phyloP scores from a whole-genome alignment of 768 basidiomycete species.

The Auriscalpium microsporum region DNA sequence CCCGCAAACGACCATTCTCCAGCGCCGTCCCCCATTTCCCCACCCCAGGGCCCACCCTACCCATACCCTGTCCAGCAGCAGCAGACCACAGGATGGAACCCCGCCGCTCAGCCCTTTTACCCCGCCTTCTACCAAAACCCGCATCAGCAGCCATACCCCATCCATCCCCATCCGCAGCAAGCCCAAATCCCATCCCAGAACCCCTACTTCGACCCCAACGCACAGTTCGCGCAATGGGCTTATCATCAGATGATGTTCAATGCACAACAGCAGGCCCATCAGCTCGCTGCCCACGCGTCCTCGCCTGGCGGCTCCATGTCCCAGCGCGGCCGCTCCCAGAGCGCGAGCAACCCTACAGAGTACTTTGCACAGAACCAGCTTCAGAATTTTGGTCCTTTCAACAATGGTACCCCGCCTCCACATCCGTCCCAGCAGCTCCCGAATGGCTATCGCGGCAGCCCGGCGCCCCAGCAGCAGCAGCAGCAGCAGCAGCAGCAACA shows the following conservation, averaged over 20 bases:
- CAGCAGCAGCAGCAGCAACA: slow-evolving; percentile 25
- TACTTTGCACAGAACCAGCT: slow-evolving; percentile 53
- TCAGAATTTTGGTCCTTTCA: slow-evolving; percentile 51
- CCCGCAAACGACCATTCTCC: slow-evolving; percentile 45
- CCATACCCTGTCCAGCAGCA: slow-evolving; percentile 68
- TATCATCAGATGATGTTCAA: slow-evolving; percentile 90
- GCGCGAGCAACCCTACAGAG: slow-evolving; percentile 35
- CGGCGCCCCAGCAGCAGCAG: slow-evolving; percentile 24
- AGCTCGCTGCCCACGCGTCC: slow-evolving; percentile 15
- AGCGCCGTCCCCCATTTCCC: slow-evolving; percentile 22
- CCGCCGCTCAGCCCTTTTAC: slow-evolving; percentile 66
- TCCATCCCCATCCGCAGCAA: slow-evolving; percentile 27
- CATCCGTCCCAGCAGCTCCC: slow-evolving; percentile 37
- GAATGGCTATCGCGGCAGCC: slow-evolving; percentile 28
- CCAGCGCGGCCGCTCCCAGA: slow-evolving; percentile 32
- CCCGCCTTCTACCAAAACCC: slow-evolving; percentile 71
- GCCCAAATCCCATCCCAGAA: slow-evolving; percentile 39
- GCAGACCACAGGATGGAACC: slow-evolving; percentile 57
- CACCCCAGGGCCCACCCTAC: slow-evolving; percentile 39
- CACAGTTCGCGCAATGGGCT: slow-evolving; percentile 77
- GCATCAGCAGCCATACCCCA: slow-evolving; percentile 50
- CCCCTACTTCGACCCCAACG: slow-evolving; percentile 72
- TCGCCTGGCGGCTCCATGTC: slow-evolving; percentile 21
- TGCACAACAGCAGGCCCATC: slow-evolving; percentile 25
- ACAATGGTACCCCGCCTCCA: slow-evolving; percentile 63